Evolutionary conservation across 2,329 filamentous ascomycete species (phyloP), one percentile per base, ranked within the genome.

Genomic region (Peltaster fructicola): DNA sequence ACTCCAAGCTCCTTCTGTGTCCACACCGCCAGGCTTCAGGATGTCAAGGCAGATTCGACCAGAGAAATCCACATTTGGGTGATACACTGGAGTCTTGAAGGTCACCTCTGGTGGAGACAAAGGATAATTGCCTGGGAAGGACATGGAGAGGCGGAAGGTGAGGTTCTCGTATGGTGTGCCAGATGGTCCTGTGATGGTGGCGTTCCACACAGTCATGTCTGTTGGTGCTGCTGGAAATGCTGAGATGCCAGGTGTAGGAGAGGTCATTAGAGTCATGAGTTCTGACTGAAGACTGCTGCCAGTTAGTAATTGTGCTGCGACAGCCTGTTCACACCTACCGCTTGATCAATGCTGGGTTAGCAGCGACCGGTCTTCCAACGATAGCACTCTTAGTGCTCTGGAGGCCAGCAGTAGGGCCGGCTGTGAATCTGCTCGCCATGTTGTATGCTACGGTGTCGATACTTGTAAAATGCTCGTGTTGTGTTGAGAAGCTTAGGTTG

Each of bases 1-100:
- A 31, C 82, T 92, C 88, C 88, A 98, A 60, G 93, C 93, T 54
- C 95, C 88, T 32, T 46, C 44, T 11, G 38, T 43, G 7, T 36
- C 41, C 24, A 38, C 27, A 7, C 43, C 42, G 8, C 33, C 44
- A 11, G 37, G 37, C 65, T 93, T 95, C 37, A 98, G 64, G 39
- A 98, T 98, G 47, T 98, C 90, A 32, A 98, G 65, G 52, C 88
- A 98, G 54, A 98, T 98, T 29, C 88, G 70, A 19, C 88, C 88
- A 3, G 78, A 84, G 59, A 98, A 93, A 57, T 98, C 88, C 41
- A 98, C 80, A 44, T 98, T 98, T 26, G 88, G 88, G 54, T 98
- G 88, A 63, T 95, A 98, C 56, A 98, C 93, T 17, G 88, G 88
- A 5, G 90, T 98, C 61, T 84, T 91, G 71, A 93, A 98, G 31